Conservation (phyloP, 345 rosid genomes). For the Hibiscus trionum region DNA sequence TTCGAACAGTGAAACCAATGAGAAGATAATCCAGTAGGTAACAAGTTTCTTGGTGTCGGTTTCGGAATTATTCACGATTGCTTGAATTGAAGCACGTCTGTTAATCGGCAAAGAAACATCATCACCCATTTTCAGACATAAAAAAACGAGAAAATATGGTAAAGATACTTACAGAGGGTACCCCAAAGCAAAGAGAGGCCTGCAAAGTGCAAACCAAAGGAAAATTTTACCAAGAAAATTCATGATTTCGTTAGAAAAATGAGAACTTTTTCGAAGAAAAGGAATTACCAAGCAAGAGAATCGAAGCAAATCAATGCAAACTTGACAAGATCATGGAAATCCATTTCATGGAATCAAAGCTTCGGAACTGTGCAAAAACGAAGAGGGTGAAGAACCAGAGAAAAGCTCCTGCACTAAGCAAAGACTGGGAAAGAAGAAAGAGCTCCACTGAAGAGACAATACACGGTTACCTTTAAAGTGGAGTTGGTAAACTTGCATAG, state of each 20-base stretch:
- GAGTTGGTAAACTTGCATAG: not conserved
- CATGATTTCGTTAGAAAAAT: not conserved
- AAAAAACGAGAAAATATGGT: not conserved
- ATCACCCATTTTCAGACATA: not conserved
- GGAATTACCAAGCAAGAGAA: slow-evolving; percentile 23
- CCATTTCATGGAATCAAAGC: slow-evolving; percentile 8
- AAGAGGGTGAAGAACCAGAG: not conserved
- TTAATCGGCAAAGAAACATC: not conserved
- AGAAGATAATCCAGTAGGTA: slow-evolving; percentile 30
- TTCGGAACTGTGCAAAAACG: not conserved
- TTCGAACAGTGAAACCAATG: slow-evolving; percentile 27
- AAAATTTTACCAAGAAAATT: not conserved
- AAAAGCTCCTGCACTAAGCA: not conserved
- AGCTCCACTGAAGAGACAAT: not conserved
- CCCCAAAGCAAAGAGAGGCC: slow-evolving; percentile 29
- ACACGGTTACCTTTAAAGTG: not conserved
- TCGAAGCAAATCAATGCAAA: slow-evolving; percentile 13
- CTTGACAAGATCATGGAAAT: slow-evolving; percentile 6
- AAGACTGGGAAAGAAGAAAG: not conserved
- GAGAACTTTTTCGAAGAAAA: not conserved
- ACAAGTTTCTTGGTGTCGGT: slow-evolving; percentile 23
- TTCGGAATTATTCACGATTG: slow-evolving; percentile 26
- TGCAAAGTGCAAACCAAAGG: slow-evolving; percentile 8
- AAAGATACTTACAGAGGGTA: slow-evolving; percentile 30
- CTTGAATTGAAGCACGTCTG: slow-evolving; percentile 30